phyloP scores from a whole-genome alignment of 352 stramenopile species.

The Phytopythium montanum region DNA sequence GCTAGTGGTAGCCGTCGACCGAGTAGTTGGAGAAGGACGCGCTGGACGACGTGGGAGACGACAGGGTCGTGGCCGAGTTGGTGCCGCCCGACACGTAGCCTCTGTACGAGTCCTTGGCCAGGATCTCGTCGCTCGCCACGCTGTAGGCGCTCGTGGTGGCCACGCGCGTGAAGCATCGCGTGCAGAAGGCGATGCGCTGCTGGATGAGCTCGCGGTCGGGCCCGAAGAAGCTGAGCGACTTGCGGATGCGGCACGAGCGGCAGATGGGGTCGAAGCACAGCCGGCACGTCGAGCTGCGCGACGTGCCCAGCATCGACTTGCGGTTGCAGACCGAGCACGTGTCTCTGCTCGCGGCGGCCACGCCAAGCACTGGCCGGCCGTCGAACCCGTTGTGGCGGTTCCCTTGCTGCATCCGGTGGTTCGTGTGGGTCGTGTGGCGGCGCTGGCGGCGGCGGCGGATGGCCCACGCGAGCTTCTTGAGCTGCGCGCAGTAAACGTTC shows the following conservation, averaged over 20 bases:
- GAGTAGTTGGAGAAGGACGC: slow-evolving; percentile 16
- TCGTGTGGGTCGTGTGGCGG: not conserved
- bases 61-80: slow-evolving; percentile 14
- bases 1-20: slow-evolving; percentile 5
- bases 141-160: slow-evolving; percentile 24
- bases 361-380: slow-evolving; percentile 6
- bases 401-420: no score
- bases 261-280: slow-evolving; percentile 34
- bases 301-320: slow-evolving; percentile 9
- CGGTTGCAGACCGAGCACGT: slow-evolving; percentile 21
- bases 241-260: slow-evolving; percentile 26
- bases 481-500: slow-evolving; percentile 41
- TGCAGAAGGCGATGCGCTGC: slow-evolving; percentile 38
- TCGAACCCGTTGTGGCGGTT: not conserved
- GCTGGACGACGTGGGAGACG: slow-evolving; percentile 5
- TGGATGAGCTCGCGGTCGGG: slow-evolving; percentile 28
- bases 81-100: not conserved
- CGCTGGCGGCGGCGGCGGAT: slow-evolving; percentile 17
- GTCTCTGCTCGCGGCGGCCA: slow-evolving; percentile 12
- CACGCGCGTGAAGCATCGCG: slow-evolving; percentile 25
- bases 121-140: slow-evolving; percentile 27
- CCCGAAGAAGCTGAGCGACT: slow-evolving; percentile 34
- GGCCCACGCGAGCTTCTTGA: slow-evolving; percentile 38
- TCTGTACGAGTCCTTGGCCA: slow-evolving; percentile 17
- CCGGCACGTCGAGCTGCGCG: slow-evolving; percentile 26